A percentile compares a stretch with the other conserved stretches of the same genome.
phyloP scores from a whole-genome alignment of 805 yeast species.

The Maudiozyma saulgeensis region DNA sequence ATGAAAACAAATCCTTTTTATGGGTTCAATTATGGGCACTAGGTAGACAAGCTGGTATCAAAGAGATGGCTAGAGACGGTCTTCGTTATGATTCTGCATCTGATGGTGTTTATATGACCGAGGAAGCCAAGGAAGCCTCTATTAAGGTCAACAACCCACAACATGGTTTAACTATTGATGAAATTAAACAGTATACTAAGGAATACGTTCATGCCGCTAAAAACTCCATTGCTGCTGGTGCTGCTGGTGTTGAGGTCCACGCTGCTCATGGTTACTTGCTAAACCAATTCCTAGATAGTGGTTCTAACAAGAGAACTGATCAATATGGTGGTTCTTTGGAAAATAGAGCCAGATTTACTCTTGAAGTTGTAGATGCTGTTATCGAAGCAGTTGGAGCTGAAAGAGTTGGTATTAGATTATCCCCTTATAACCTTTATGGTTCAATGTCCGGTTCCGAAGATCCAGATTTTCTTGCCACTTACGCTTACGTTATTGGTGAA shows the following conservation, averaged over 20 bases:
- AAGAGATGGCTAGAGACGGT: conserved; percentile 28
- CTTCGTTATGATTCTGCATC: conserved; percentile 33
- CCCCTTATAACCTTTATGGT: conserved; percentile 35
- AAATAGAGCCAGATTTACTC: conserved; percentile 35
- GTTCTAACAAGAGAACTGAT: conserved; percentile 37
- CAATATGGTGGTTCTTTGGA: conserved; percentile 46
- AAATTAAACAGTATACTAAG: conserved; percentile 32
- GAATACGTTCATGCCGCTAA: conserved; percentile 39
- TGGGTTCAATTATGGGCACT: conserved; percentile 45
- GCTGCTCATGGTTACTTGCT: conserved; percentile 58
- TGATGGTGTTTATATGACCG: conserved; percentile 27
- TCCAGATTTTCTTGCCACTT: conserved; percentile 31
- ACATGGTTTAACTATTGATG: conserved; percentile 24
- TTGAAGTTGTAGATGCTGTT: conserved; percentile 42
- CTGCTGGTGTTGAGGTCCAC: conserved; percentile 58
- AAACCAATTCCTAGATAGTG: conserved; percentile 42
- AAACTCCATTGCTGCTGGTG: conserved; percentile 28
- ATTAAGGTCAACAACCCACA: conserved; percentile 22
- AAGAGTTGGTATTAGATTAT: conserved; percentile 37
- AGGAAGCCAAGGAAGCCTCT: conserved; percentile 29
- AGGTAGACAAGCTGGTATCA: conserved; percentile 34
- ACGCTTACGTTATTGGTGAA: conserved; percentile 33
- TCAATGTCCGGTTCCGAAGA: conserved; percentile 29
- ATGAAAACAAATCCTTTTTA: conserved; percentile 36
- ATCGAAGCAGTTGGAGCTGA: conserved; percentile 42